Evolutionary conservation across 345 rosid genomes (phyloP).

Genomic region (Camelina hispida): DNA sequence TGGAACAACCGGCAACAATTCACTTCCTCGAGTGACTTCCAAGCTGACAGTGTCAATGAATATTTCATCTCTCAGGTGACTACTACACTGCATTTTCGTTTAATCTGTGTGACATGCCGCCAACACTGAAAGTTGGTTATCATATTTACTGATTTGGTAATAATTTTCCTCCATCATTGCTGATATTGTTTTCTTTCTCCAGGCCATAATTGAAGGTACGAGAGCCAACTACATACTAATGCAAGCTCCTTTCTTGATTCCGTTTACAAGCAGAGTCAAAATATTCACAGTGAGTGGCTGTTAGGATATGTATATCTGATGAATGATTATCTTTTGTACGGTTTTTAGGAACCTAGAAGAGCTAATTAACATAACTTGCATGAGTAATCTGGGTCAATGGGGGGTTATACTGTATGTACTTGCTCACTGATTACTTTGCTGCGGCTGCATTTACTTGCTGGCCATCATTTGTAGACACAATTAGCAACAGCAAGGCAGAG

Average conservation of each 20-base stretch:
- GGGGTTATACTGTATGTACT: slow-evolving; percentile 17
- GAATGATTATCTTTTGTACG: slow-evolving; percentile 1
- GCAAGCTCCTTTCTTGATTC: slow-evolving; percentile 96
- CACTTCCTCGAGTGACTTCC: slow-evolving; percentile 82
- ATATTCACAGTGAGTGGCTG: slow-evolving; percentile 81
- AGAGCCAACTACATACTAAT: slow-evolving; percentile 90
- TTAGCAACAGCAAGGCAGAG: slow-evolving; percentile 72
- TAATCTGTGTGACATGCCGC: slow-evolving; percentile 23
- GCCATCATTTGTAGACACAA: slow-evolving; percentile 66
- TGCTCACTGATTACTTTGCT: slow-evolving; percentile 36
- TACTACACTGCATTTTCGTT: slow-evolving; percentile 38
- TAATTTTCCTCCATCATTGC: slow-evolving; percentile 23
- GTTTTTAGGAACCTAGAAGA: slow-evolving; percentile 27
- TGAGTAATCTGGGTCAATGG: slow-evolving; percentile 20
- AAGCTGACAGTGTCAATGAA: slow-evolving; percentile 89
- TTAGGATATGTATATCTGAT: slow-evolving; percentile 30
- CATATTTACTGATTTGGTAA: not conserved
- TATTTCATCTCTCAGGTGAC: slow-evolving; percentile 91
- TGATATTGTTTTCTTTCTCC: slow-evolving; percentile 36
- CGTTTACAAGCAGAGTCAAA: slow-evolving; percentile 95
- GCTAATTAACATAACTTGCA: slow-evolving; percentile 15
- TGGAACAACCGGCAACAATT: slow-evolving; percentile 93
- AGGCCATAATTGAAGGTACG: slow-evolving; percentile 88
- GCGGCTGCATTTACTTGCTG: slow-evolving; percentile 25
- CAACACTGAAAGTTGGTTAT: slow-evolving; percentile 5